A percentile compares a stretch with the other conserved stretches of the same genome.
Conservation (phyloP, 202 grass and related monocot genomes). For the Eragrostis tef region DNA sequence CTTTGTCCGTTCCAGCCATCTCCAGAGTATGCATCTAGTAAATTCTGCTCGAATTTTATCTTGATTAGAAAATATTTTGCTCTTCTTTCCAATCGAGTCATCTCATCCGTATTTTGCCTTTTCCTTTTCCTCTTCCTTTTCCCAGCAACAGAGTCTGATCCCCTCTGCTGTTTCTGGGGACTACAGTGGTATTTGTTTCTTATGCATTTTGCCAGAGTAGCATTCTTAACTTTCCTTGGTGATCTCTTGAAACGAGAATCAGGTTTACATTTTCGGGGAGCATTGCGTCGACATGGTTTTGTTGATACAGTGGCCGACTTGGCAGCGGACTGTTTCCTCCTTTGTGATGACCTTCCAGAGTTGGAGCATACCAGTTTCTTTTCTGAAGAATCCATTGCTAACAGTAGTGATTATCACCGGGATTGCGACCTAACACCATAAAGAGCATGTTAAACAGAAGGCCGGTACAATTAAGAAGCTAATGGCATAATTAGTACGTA, state of each 20-base stretch:
- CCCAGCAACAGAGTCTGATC: slow-evolving; percentile 49
- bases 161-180: slow-evolving; percentile 33
- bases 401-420: slow-evolving; percentile 13
- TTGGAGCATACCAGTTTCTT: slow-evolving; percentile 60
- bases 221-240: slow-evolving; percentile 46
- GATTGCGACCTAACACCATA: slow-evolving; percentile 35
- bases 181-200: slow-evolving; percentile 55
- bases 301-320: slow-evolving; percentile 48
- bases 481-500: background rate
- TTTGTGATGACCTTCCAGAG: slow-evolving; percentile 46
- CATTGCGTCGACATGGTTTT: slow-evolving; percentile 44
- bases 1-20: slow-evolving; percentile 97
- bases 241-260: slow-evolving; percentile 54
- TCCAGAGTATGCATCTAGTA: slow-evolving; percentile 89
- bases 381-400: slow-evolving; percentile 58
- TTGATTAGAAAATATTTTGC: slow-evolving; percentile 80
- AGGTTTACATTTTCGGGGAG: slow-evolving; percentile 52
- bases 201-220: slow-evolving; percentile 43
- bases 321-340: slow-evolving; percentile 37
- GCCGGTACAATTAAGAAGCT: background rate
- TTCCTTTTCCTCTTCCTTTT: slow-evolving; percentile 67
- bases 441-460: slow-evolving; percentile 32
- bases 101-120: slow-evolving; percentile 65
- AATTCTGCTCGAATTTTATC: slow-evolving; percentile 87
- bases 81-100: slow-evolving; percentile 77